A percentile compares a stretch with the other conserved stretches of the same genome.
Conservation (phyloP, 805 yeast genomes). For the Metschnikowia vanudenii region DNA sequence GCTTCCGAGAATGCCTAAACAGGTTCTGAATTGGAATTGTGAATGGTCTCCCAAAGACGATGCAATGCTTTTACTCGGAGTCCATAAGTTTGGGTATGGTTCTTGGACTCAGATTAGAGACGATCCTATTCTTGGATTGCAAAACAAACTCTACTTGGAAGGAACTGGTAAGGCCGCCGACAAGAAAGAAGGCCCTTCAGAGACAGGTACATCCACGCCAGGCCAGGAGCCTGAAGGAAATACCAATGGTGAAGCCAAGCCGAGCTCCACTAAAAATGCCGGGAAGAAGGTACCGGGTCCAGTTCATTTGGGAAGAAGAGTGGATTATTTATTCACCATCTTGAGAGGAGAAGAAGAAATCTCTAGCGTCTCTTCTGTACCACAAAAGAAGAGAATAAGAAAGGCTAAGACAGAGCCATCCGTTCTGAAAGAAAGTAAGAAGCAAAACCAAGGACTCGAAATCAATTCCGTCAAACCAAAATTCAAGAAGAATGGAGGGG, state of each 20-base stretch:
- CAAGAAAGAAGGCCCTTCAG: constrained; percentile 14
- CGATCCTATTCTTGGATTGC: constrained; percentile 86
- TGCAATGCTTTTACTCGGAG: constrained; percentile 82
- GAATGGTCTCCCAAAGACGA: constrained; percentile 84
- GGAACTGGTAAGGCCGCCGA: constrained; percentile 16
- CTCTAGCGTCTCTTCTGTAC: constrained; percentile 3
- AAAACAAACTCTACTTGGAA: constrained; percentile 77
- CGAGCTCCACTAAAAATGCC: constrained; percentile 17
- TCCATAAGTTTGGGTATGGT: constrained; percentile 91
- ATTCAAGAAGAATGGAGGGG: constrained; percentile 13
- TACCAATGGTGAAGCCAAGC: constrained; percentile 13
- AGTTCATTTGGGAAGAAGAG: constrained; percentile 87
- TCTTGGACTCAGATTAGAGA: constrained; percentile 94
- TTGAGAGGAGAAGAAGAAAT: constrained; percentile 57
- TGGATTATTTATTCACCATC: constrained; percentile 77
- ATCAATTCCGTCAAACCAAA: constrained; percentile 5
- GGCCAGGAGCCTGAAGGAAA: constrained; percentile 12
- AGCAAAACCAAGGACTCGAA: constrained; percentile 2
- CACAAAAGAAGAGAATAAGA: constrained; percentile 20
- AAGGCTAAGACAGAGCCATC: constrained; percentile 19
- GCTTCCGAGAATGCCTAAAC: constrained; percentile 64
- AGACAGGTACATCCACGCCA: background rate
- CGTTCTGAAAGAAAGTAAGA: constrained; percentile 1
- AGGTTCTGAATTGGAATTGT: constrained; percentile 88
- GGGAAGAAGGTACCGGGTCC: constrained; percentile 76